phyloP scores from a whole-genome alignment of 164 flowering plant species.

The Vitis vinifera region ASM3070453v1 NC_081817.1:29749001-29749500 shows the following conservation, averaged over 20 bases:
- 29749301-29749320: constrained; percentile 25
- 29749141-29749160: not conserved
- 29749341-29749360: constrained; percentile 35
- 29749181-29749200: constrained; percentile 10
- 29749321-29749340: constrained; percentile 39
- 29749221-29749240: not conserved
- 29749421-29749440: not conserved
- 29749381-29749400: constrained; percentile 15
- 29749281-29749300: not conserved
- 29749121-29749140: not conserved
- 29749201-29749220: not conserved
- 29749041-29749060: constrained; percentile 50
- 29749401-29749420: not conserved
- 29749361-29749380: constrained; percentile 38
- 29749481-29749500: not conserved
- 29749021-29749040: constrained; percentile 20
- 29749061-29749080: constrained; percentile 51
- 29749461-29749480: not conserved
- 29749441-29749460: not conserved
- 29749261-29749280: not conserved
- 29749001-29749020: constrained; percentile 7
- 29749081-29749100: constrained; percentile 35
- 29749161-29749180: constrained; percentile 6
- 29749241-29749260: not conserved
- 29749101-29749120: constrained; percentile 37